Evolutionary conservation across 768 basidiomycete species (phyloP), one percentile per base, ranked within the genome.

Genomic region (Amanita molliuscula): DNA sequence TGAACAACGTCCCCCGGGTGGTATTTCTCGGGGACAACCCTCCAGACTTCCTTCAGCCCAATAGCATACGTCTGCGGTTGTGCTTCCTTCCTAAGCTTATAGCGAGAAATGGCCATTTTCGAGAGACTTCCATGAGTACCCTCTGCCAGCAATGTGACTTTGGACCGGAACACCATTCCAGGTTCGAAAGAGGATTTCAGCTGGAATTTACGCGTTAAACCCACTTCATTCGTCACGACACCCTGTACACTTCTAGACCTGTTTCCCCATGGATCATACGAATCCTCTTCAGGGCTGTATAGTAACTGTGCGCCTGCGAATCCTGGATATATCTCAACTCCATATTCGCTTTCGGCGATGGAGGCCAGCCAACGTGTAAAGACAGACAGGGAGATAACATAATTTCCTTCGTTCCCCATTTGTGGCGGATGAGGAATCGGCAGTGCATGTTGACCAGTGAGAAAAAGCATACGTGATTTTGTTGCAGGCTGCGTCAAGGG

Each of bases 1-100:
- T 99, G 96, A 5, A 93, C 76, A n/a, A 96, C 82, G 59, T 89
- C 62, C 16, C 88, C 88, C 0, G 90, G 80, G 25, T 75, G 65
- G 62, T 92, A 76, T 48, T 69, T 64, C 37, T 60, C 76, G 56
- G 62, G 81, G 46, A 72, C 80, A 10, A 99, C 83, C 33, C 88
- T 79, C 96, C 96, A 98, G 1, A 98, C 92, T 65, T 99, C 95
- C 72, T 99, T 98, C 46, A 98, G 69, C 3, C 96, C 96, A 50
- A 99, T 81, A 0, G 86, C 96, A 58, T 97, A 98, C 3, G 95
- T 98, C 69, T 98, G 96, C 2, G 86, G 85, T 64, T 95, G 84
- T 0, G 68, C 63, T 58, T 74, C 72, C 59, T 67, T 78, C 54
- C 92, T 70, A 8, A 98, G 71, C 45, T 81, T 69, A 67, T 93